phyloP scores from a whole-genome alignment of 1,139 yeast species.

The Geotrichum europaeum region DNA sequence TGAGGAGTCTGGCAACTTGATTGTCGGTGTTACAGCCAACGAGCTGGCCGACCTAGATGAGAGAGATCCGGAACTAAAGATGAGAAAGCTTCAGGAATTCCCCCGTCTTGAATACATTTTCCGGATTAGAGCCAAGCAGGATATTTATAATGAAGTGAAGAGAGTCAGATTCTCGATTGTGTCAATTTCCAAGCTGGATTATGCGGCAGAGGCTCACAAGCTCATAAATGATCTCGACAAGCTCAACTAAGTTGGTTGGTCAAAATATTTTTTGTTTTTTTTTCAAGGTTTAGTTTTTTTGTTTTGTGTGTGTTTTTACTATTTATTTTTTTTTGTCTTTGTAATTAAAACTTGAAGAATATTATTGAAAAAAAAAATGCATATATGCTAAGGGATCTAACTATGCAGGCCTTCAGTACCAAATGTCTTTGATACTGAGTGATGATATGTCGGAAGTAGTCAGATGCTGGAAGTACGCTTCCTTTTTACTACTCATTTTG shows the following conservation, averaged over 20 bases:
- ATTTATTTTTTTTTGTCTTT: neutral
- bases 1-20: slow-evolving; percentile 69
- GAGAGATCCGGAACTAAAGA: slow-evolving; percentile 43
- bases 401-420: neutral
- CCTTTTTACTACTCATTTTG: neutral
- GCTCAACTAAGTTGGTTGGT: neutral
- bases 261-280: neutral
- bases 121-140: slow-evolving; percentile 76
- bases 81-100: slow-evolving; percentile 45
- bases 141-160: slow-evolving; percentile 70
- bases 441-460: neutral
- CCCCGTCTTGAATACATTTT: slow-evolving; percentile 67
- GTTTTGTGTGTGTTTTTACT: neutral
- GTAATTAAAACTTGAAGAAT: neutral
- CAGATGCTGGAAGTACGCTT: neutral
- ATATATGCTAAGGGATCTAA: neutral
- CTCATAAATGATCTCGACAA: slow-evolving; percentile 31
- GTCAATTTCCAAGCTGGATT: slow-evolving; percentile 52
- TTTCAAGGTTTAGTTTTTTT: neutral
- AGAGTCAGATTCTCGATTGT: slow-evolving; percentile 71
- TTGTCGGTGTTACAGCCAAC: slow-evolving; percentile 66
- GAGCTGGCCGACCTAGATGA: slow-evolving; percentile 51
- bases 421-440: neutral
- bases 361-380: neutral
- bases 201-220: slow-evolving; percentile 53